Conservation (phyloP, 495 filamentous ascomycete genomes). For the Wilcoxina mikolae region DNA sequence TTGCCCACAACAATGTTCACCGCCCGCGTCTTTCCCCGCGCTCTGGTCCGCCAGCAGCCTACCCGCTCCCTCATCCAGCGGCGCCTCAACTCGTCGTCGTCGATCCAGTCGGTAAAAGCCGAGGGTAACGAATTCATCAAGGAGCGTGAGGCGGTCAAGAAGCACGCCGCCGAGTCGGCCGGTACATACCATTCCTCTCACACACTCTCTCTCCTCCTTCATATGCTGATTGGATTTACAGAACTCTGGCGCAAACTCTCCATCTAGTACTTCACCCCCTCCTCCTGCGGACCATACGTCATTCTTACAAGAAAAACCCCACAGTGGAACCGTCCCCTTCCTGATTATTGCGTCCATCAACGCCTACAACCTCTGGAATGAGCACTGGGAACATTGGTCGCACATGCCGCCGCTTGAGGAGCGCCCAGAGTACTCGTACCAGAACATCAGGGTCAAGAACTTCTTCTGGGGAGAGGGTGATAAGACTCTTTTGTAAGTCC, state of each 20-base stretch:
- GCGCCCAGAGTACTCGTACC: conserved; percentile 75
- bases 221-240: conserved; percentile 30
- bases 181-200: conserved; percentile 39
- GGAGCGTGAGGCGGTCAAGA: conserved; percentile 69
- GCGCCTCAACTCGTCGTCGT: conserved; percentile 46
- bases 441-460: conserved; percentile 85
- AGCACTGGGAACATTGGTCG: conserved; percentile 90
- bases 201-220: background rate
- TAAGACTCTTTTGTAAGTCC: conserved; percentile 64
- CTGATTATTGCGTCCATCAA: conserved; percentile 58
- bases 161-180: conserved; percentile 64
- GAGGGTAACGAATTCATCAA: conserved; percentile 75
- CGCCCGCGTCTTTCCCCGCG: conserved; percentile 32
- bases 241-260: conserved; percentile 89
- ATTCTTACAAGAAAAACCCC: background rate
- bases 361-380: conserved; percentile 75
- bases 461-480: conserved; percentile 86
- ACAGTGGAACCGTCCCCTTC: conserved; percentile 52
- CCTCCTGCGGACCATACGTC: background rate
- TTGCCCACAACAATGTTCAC: conserved; percentile 10
- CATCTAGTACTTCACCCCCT: conserved; percentile 53
- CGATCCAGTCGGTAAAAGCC: conserved; percentile 27
- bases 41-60: conserved; percentile 39
- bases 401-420: conserved; percentile 82
- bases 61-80: conserved; percentile 48